Evolutionary conservation across 805 yeast species (phyloP).

Genomic region (Candida ulmi): DNA sequence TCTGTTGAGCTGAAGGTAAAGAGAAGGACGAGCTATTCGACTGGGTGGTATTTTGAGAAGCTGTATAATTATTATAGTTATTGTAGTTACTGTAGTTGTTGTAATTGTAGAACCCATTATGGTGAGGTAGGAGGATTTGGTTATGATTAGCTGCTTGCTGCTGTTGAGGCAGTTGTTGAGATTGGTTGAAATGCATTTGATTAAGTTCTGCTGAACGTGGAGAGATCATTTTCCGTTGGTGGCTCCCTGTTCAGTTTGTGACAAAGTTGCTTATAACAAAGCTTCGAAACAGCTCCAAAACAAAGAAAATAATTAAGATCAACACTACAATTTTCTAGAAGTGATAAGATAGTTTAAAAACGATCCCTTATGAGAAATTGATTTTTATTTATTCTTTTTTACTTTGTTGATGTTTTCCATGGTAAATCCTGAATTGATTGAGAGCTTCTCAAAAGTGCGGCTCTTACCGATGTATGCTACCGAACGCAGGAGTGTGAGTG

Average conservation of each 20-base stretch:
- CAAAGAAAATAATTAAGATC: too few species aligned
- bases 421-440: neutral
- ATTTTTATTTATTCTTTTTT: neutral
- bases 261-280: neutral
- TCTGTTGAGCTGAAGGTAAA: slow-evolving; percentile 9
- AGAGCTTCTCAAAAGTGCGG: neutral
- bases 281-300: neutral
- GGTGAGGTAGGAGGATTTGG: neutral
- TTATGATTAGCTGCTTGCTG: neutral
- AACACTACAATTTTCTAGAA: too few species aligned
- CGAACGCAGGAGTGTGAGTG: neutral
- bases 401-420: neutral
- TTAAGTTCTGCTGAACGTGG: neutral
- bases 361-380: neutral
- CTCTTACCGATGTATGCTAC: neutral
- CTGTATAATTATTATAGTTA: slow-evolving; percentile 7
- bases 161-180: neutral
- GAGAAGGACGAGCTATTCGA: slow-evolving; percentile 5
- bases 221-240: neutral
- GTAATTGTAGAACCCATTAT: neutral
- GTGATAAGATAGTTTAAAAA: too few species aligned
- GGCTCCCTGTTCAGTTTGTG: neutral
- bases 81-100: slow-evolving; percentile 1
- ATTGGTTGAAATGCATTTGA: neutral
- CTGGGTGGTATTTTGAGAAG: slow-evolving; percentile 1